A percentile compares a stretch with the other conserved stretches of the same genome.
These are phyloP conservation scores for Oryza punctata DNA, from an alignment of 176 grass and related monocot species.

Conservation along the genomic window DNA sequence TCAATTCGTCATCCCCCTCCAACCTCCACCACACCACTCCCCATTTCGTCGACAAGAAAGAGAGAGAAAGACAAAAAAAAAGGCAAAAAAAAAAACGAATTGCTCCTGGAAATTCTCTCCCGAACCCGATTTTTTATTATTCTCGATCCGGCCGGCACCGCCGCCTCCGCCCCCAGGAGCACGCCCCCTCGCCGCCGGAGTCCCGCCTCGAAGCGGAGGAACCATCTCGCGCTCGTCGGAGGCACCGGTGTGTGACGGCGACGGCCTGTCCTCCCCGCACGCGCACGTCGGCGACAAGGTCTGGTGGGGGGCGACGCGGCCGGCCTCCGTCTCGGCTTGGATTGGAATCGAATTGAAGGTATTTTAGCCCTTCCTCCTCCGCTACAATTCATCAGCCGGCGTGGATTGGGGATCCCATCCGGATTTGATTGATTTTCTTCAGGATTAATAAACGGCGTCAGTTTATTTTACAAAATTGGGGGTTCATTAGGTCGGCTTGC, in stretches of 20 bases:
- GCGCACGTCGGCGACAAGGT: background rate
- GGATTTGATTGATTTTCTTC: background rate
- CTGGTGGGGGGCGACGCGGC: background rate
- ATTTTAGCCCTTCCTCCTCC: background rate
- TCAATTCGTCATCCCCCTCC: background rate
- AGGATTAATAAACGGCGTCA: background rate
- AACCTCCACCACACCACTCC: background rate
- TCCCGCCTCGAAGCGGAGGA: background rate
- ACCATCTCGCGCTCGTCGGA: no score
- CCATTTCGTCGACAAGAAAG: background rate
- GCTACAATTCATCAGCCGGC: background rate
- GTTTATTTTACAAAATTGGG: background rate
- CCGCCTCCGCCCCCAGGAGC: no score
- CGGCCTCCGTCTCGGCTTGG: background rate
- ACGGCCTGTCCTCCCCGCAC: background rate
- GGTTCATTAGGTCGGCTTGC: background rate
- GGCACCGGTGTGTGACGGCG: no score
- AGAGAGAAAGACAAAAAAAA: no score
- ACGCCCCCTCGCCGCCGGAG: background rate
- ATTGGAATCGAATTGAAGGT: background rate
- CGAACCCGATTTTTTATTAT: background rate
- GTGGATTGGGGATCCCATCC: background rate
- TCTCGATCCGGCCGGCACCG: background rate
- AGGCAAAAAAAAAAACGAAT: background rate
- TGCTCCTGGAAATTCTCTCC: background rate